Conservation (phyloP, 345 rosid species). For the Eucalyptus pumila region DNA sequence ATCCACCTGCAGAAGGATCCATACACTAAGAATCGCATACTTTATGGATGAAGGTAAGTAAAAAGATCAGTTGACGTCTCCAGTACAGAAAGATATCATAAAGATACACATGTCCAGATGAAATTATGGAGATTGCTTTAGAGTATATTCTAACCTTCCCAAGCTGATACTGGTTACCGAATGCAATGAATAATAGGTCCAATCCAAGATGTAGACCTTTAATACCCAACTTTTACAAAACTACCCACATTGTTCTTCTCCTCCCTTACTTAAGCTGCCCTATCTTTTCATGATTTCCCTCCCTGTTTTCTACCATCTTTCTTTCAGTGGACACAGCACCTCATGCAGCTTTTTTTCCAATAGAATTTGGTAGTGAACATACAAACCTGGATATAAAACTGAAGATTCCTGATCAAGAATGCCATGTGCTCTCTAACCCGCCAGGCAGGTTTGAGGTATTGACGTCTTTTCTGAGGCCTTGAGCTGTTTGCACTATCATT, state of each 20-base stretch:
- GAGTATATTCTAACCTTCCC: background rate
- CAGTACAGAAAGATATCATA: background rate
- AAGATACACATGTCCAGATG: background rate
- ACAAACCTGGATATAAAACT: slow-evolving; percentile 88
- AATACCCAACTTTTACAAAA: background rate
- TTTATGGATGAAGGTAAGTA: background rate
- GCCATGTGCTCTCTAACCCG: slow-evolving; percentile 97
- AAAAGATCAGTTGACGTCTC: background rate
- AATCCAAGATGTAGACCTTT: background rate
- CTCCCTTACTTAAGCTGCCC: background rate
- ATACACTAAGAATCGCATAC: background rate
- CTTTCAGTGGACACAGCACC: background rate
- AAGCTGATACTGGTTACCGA: background rate
- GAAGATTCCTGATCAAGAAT: slow-evolving; percentile 90
- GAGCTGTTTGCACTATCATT: slow-evolving; percentile 36
- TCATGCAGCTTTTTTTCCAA: background rate
- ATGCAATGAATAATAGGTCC: background rate
- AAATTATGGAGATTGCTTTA: background rate
- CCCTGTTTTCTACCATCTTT: background rate
- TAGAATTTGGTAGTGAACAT: background rate
- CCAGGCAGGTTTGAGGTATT: slow-evolving; percentile 86
- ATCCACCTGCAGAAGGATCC: slow-evolving; percentile 45
- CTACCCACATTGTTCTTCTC: background rate
- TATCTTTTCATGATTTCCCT: background rate
- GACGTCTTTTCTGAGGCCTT: slow-evolving; percentile 59